Evolutionary conservation across 176 grass and related monocot genomes (phyloP), one percentile per base, ranked within the genome.

Genomic region (Oryza brachyantha): DNA sequence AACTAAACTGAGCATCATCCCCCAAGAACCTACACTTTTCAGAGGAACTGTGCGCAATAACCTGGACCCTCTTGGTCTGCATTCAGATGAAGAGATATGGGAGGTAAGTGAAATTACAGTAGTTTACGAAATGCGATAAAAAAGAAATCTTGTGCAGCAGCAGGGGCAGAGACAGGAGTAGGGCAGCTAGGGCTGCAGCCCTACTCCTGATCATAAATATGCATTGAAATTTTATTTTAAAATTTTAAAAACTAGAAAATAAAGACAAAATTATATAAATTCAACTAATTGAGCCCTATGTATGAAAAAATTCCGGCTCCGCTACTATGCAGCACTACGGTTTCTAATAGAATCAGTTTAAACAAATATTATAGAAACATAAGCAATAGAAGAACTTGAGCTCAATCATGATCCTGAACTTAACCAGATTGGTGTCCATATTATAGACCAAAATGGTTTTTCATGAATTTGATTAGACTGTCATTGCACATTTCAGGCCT

Each of bases 1-100:
- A 81, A 97, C 86, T 68, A 97, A 97, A 84, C 72, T 97, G 57
- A 97, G 91, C 82, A 97, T 97, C 60, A 97, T 97, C 57, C 94
- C 91, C 57, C 94, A 97, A 84, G 91, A 97, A 77, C 89, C 94
- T 52, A 97, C 94, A 68, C 94, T 94, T 71, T 97, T 97, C 76
- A 92, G 89, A 80, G 94, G 94, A 79, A 94, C 84, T 3, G 85
- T 97, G 26, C 78, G 95, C 59, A 92, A 69, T 22, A 97, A 97
- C 84, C 81, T 97, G 89, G 95, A 94, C 61, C 95, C 95, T 28
- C 91, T 97, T 74, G 87, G 87, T 26, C 65, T 83, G 83, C 87
- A 97, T 42, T 88, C 89, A 3, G 95, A 97, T 68, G 68, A 88
- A 71, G 95, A 97, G 80, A 97, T 97, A 82, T 97, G 95, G 91